Base-by-base conservation (phyloP, 352 stramenopile genomes). In the Salisapilia sapeloensis region DNA sequence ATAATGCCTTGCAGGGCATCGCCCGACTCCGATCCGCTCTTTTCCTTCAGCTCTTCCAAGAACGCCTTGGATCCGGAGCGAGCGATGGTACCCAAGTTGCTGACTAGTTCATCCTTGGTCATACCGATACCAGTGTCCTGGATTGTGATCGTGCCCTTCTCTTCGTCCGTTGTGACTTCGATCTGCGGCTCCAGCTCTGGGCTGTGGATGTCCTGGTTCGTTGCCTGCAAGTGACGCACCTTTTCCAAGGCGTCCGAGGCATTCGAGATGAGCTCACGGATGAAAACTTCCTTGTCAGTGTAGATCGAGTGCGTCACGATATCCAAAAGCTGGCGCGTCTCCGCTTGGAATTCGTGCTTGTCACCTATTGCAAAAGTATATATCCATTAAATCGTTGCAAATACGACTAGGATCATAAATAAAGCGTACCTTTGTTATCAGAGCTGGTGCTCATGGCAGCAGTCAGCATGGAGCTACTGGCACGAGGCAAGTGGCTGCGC, bases 271-370 rank as follows among this genome's bases (percentile, higher is more conserved):
- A 99, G 66, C 56, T 99, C 96, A 25, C 93, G 76, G 17, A 99
- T 64, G 58, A 99, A 99, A 2, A 99, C 90, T 42, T 99, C 93
- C 65, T 98, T 98, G 61, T 99, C 93, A 20, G 94, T 99, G 67
- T 99, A 99, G 38, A 99, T 93, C 12, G 94, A 98, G 61, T 99
- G 89, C 6, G 93, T 99, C 40, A 99, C 94, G 41, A 97, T 97
- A 49, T 97, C 90, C 27, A 97, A 47, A 40, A 97, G 58, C 56
- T 97, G 86, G 14, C 77, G 79, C 32, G 89, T 97, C 51, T 97
- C 91, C 13, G 91, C 86, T 49, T 97, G 80, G 58, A 97, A 97
- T 48, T 94, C 83, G 41, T 83, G 69, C 31, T 61, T 66, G 34
- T 91, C 74, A 13, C 50, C 48, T 75, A 25, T 9, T 8, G n/a